phyloP scores from a whole-genome alignment of 2,329 filamentous ascomycete species.

The Fusarium sp. region DNA sequence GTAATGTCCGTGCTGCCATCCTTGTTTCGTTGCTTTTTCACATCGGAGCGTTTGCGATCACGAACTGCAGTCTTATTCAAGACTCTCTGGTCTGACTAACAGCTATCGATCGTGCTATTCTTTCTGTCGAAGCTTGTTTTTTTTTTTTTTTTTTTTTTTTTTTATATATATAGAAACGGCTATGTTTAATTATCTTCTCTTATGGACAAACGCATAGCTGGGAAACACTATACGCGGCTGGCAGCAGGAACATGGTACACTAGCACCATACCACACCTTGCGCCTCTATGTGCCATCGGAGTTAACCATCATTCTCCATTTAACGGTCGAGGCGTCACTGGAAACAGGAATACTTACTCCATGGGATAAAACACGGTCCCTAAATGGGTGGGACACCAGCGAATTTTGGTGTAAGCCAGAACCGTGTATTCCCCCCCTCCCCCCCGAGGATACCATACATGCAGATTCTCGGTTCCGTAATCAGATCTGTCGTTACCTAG shows the following conservation, averaged over 20 bases:
- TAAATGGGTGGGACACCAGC: too few species aligned
- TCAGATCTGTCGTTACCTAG: conserved; percentile 14
- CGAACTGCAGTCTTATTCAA: conserved; percentile 20
- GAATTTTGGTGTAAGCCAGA: too few species aligned
- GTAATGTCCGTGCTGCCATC: conserved; percentile 18
- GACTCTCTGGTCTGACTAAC: conserved; percentile 8
- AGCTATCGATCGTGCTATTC: neutral
- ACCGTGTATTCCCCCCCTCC: too few species aligned
- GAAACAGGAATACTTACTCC: neutral
- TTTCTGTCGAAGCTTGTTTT: neutral
- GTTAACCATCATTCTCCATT: conserved; percentile 8
- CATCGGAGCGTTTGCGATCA: conserved; percentile 26
- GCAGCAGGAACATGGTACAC: conserved; percentile 21
- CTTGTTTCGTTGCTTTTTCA: conserved; percentile 39
- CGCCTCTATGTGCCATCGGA: conserved; percentile 14
- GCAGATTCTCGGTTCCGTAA: conserved; percentile 1
- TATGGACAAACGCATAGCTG: neutral
- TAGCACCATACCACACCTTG: conserved; percentile 3
- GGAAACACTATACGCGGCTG: neutral
- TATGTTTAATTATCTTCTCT: neutral
- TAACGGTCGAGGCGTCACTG: conserved; percentile 8
- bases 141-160: too few species aligned
- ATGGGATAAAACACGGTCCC: too few species aligned
- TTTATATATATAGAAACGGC: neutral
- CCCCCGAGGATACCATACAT: too few species aligned